phyloP scores from a whole-genome alignment of 75 land plant species.

The Larix kaempferi region DNA sequence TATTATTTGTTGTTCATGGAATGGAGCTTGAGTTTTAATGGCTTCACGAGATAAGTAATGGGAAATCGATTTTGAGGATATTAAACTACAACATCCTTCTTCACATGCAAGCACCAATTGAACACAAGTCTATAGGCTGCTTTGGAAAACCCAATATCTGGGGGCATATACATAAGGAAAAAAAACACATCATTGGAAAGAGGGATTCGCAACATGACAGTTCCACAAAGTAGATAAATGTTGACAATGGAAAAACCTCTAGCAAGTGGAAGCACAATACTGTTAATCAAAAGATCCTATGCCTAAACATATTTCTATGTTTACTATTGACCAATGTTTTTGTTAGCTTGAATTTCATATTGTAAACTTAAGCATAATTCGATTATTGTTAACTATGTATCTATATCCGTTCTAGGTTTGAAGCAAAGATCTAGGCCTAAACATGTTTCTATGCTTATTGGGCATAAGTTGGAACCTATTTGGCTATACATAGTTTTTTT shows the following conservation, averaged over 20 bases:
- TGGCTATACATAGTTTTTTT: too few relatives aligned
- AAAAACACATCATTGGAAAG: background rate
- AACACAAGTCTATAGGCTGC: too few relatives aligned
- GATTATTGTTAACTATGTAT: background rate
- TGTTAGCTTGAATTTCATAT: background rate
- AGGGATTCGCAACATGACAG: background rate
- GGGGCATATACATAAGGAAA: background rate
- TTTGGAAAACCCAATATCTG: too few relatives aligned
- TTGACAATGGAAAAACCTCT: too few relatives aligned
- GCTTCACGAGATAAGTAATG: slow-evolving; percentile 32
- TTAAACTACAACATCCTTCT: background rate
- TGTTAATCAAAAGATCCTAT: too few relatives aligned
- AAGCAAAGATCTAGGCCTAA: background rate
- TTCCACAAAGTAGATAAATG: background rate
- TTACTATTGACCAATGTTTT: too few relatives aligned
- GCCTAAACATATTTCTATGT: too few relatives aligned
- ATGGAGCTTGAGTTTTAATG: slow-evolving; percentile 29
- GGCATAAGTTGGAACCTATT: too few relatives aligned
- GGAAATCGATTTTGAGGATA: background rate
- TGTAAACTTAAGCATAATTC: too few relatives aligned
- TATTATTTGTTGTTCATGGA: slow-evolving; percentile 52
- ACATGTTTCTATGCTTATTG: too few relatives aligned
- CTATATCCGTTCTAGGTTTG: background rate
- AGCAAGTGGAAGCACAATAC: background rate
- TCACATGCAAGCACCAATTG: too few relatives aligned